Percentiles rank a stretch among this genome's conserved stretches.
phyloP scores from a whole-genome alignment of 352 stramenopile genomes.

The Phytophthora constricta region DNA sequence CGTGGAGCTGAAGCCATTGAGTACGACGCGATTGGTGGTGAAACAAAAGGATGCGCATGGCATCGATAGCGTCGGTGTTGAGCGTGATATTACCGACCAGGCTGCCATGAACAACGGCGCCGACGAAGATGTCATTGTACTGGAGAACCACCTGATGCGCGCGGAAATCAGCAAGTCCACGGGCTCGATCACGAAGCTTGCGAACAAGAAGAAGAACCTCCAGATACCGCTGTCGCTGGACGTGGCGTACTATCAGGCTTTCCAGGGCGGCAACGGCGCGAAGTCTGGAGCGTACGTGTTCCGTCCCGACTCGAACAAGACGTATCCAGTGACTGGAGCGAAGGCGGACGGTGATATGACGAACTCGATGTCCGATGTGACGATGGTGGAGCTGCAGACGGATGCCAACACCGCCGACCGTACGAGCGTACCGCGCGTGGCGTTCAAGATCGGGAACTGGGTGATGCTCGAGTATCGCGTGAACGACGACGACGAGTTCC shows the following conservation, averaged over 20 bases:
- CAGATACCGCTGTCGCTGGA: slow-evolving; percentile 55
- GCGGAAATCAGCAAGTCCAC: slow-evolving; percentile 60
- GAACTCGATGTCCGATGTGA: slow-evolving; percentile 31
- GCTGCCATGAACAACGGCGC: slow-evolving; percentile 1
- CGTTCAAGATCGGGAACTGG: slow-evolving; percentile 87
- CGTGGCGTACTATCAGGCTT: slow-evolving; percentile 75
- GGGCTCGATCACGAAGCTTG: slow-evolving; percentile 62
- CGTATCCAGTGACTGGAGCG: slow-evolving; percentile 47
- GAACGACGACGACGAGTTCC: slow-evolving; percentile 79
- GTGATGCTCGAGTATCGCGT: slow-evolving; percentile 93
- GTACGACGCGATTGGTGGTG: slow-evolving; percentile 55
- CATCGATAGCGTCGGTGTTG: background rate
- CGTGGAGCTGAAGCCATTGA: slow-evolving; percentile 63
- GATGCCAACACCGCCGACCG: slow-evolving; percentile 26
- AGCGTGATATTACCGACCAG: background rate
- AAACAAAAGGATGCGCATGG: slow-evolving; percentile 37
- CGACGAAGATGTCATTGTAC: slow-evolving; percentile 41
- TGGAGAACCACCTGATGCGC: slow-evolving; percentile 71
- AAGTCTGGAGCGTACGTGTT: slow-evolving; percentile 99
- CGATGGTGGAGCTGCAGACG: slow-evolving; percentile 53
- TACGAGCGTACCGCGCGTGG: slow-evolving; percentile 53
- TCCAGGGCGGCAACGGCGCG: slow-evolving; percentile 54
- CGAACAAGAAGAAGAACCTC: slow-evolving; percentile 78
- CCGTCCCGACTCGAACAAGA: slow-evolving; percentile 84
- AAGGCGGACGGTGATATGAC: slow-evolving; percentile 4